Evolutionary conservation across 106 monocot species (phyloP), one percentile per base, ranked within the genome.

Genomic region (Dendrobium catenatum): DNA sequence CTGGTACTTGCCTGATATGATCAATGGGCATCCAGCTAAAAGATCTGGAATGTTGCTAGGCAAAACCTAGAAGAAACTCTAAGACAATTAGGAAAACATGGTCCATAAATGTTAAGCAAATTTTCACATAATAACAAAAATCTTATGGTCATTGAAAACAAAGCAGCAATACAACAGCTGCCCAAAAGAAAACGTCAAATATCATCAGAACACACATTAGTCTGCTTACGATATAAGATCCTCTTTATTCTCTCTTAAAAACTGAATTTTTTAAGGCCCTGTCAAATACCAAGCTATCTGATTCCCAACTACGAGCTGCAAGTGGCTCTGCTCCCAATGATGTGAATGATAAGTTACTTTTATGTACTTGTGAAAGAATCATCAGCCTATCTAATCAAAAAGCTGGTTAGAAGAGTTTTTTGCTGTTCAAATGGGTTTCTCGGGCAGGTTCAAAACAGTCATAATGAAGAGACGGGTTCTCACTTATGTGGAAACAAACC

Each of bases 41-140:
- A 98, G 90, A 86, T 98, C 97, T 79, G 92, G 94, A 81, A 98
- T 83, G 58, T 85, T 77, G 68, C 51, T 73, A 49, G 90, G 88
- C 58, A 88, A 87, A 22, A 94, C 82, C 97, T 98, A 86, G 85
- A 85, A 85, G 51, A 88, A 77, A 75, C 24, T 31, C 76, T 79
- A 68, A 56, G 11, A 70, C 4, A 37, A 31, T 70, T 70, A 33
- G 15, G 9, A 37, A 27, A 31, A 70, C 9, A 70, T 31, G 11
- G 27, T 37, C 2, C 15, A 40, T 40, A 70, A 37, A 27, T 31
- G 15, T 37, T 3, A 70, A 20, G 8, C 70, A 70, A 4, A 70
- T 1, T 70, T 27, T 29, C 13, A 10, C 24, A 31, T 29, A 19
- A 68, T 70, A 15, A 70, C 61, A 70, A 9, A 37, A 31, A 31